These are phyloP conservation scores for Cronartium ribicola DNA, from an alignment of 1,284 basidiomycete genomes.

Conservation along the genomic window DNA sequence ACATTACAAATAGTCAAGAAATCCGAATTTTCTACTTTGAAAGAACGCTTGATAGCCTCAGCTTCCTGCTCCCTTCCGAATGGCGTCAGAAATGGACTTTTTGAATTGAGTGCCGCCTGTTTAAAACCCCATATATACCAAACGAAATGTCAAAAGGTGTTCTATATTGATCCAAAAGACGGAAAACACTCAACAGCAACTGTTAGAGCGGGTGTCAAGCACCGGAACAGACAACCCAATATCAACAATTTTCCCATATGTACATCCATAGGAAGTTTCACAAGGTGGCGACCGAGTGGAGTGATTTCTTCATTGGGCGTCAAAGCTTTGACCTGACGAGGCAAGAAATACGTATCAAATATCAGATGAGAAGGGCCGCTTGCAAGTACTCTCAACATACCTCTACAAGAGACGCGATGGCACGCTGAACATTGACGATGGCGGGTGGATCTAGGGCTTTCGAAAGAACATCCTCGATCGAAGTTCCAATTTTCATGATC, in stretches of 20 bases:
- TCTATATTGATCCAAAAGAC: constrained; percentile 12
- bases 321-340: constrained; percentile 62
- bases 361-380: background rate
- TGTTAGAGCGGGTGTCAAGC: constrained; percentile 89
- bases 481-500: constrained; percentile 85
- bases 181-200: constrained; percentile 60
- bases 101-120: constrained; percentile 77
- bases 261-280: constrained; percentile 84
- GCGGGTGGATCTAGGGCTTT: constrained; percentile 86
- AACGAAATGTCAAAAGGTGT: constrained; percentile 40
- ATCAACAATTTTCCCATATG: constrained; percentile 92
- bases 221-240: constrained; percentile 77
- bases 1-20: constrained; percentile 90
- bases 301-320: constrained; percentile 87
- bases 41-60: constrained; percentile 73
- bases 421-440: constrained; percentile 81
- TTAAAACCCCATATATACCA: constrained; percentile 41
- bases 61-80: constrained; percentile 84
- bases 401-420: constrained; percentile 84
- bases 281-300: constrained; percentile 82
- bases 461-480: constrained; percentile 84
- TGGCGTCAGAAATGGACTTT: constrained; percentile 85
- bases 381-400: constrained; percentile 49
- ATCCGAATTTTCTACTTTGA: constrained; percentile 86
- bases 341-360: background rate